phyloP scores from a whole-genome alignment of 352 stramenopile genomes.

The Phytophthora fragariae region DNA sequence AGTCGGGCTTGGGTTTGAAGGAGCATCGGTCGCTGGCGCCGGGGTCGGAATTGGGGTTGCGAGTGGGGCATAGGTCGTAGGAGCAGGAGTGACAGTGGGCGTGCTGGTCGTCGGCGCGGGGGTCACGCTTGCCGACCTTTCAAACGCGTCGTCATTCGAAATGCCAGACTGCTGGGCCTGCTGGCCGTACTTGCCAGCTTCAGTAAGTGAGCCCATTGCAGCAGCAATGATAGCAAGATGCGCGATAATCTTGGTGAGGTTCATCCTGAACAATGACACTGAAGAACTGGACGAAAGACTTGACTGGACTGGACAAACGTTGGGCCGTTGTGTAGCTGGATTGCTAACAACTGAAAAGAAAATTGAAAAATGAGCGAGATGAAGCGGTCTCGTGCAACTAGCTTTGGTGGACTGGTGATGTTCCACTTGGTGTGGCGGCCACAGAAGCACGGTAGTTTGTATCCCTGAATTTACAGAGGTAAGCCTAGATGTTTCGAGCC shows the following conservation, averaged over 20 bases:
- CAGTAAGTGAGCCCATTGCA: neutral
- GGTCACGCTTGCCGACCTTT: neutral
- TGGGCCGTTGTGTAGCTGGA: neutral
- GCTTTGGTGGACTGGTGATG: neutral
- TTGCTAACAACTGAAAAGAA: neutral
- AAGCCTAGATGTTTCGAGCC: neutral
- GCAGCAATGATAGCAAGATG: neutral
- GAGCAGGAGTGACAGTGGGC: neutral
- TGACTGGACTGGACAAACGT: neutral
- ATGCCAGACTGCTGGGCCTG: neutral
- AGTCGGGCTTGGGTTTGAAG: neutral
- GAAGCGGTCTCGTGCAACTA: neutral
- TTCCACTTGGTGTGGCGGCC: neutral
- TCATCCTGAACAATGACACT: neutral
- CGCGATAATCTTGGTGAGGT: neutral
- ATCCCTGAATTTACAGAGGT: neutral
- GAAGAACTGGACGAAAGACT: slow-evolving; percentile 2
- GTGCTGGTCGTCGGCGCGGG: neutral
- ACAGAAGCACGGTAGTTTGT: neutral
- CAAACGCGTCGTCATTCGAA: neutral
- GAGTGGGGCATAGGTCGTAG: neutral
- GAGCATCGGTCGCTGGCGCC: no score
- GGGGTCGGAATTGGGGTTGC: no score
- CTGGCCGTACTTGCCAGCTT: neutral
- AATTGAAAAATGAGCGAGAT: neutral